phyloP scores from a whole-genome alignment of 116 monocot species.

The Papilionanthe hybrid region DNA sequence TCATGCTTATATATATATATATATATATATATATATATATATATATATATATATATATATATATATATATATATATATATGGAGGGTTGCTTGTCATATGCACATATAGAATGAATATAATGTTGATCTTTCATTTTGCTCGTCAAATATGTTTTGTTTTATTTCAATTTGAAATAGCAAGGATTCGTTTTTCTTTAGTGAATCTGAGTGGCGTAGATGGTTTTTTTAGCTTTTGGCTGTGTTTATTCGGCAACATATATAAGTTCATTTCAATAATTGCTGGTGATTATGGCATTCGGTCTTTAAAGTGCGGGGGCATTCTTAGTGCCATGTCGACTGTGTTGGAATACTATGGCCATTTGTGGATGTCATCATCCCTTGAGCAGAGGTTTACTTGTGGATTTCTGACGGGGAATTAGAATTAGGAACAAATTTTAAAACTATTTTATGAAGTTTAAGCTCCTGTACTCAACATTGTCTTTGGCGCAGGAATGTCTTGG shows the following conservation, averaged over 20 bases:
- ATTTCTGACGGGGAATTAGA: conserved; percentile 23
- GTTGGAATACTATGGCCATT: conserved; percentile 13
- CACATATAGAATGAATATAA: background rate
- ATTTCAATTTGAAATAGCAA: background rate
- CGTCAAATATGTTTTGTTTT: background rate
- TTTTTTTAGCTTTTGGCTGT: background rate
- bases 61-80: background rate
- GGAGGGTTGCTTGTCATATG: background rate
- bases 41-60: background rate
- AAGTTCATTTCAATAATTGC: background rate
- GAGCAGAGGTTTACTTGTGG: conserved; percentile 18
- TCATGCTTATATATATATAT: too few species aligned
- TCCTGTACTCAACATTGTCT: conserved; percentile 78
- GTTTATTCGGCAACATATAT: background rate
- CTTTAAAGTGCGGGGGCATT: background rate
- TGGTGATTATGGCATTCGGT: background rate
- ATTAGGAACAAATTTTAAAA: conserved; percentile 26
- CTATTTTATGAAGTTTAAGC: conserved; percentile 30
- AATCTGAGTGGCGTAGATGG: background rate
- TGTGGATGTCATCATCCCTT: conserved; percentile 13
- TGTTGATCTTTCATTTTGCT: background rate
- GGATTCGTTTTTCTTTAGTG: background rate
- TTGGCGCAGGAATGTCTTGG: conserved; percentile 89
- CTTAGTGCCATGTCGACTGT: background rate
- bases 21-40: background rate